A percentile compares a stretch with the other conserved stretches of the same genome.
These are phyloP conservation scores for Boehmeria nivea DNA, from an alignment of 306 rosid genomes.

Conservation along the genomic window DNA sequence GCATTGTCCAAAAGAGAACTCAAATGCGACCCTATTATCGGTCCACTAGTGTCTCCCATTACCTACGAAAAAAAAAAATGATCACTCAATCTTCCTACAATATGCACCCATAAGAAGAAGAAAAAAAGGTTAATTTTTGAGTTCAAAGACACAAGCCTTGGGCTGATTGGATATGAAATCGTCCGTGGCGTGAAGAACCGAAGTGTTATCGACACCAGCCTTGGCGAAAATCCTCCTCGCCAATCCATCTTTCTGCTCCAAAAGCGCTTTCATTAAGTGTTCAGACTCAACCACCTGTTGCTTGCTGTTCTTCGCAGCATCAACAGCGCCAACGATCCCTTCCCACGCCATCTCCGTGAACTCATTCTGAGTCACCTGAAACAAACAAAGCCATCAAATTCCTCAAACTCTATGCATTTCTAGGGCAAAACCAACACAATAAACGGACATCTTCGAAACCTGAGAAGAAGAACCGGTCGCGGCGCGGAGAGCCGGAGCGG, in stretches of 20 bases:
- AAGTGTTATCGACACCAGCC: constrained; percentile 86
- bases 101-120: background rate
- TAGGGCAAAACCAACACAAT: background rate
- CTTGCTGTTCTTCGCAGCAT: constrained; percentile 68
- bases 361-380: constrained; percentile 59
- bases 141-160: constrained; percentile 43
- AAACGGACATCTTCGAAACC: constrained; percentile 24
- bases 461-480: constrained; percentile 47
- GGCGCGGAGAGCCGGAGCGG: constrained; percentile 36
- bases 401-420: too few species aligned
- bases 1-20: constrained; percentile 54
- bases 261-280: constrained; percentile 89
- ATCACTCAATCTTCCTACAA: background rate
- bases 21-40: constrained; percentile 57
- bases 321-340: constrained; percentile 74
- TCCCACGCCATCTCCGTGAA: constrained; percentile 99
- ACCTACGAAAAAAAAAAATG: constrained; percentile 42
- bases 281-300: constrained; percentile 92
- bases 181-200: constrained; percentile 85
- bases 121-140: background rate
- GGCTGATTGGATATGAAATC: constrained; percentile 79
- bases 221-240: constrained; percentile 83
- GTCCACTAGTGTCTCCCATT: constrained; percentile 76
- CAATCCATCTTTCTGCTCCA: constrained; percentile 93
- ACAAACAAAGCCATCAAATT: background rate